Conservation (phyloP, 139 green algal genomes). For the Auxenochlorella pyrenoidosa region DNA sequence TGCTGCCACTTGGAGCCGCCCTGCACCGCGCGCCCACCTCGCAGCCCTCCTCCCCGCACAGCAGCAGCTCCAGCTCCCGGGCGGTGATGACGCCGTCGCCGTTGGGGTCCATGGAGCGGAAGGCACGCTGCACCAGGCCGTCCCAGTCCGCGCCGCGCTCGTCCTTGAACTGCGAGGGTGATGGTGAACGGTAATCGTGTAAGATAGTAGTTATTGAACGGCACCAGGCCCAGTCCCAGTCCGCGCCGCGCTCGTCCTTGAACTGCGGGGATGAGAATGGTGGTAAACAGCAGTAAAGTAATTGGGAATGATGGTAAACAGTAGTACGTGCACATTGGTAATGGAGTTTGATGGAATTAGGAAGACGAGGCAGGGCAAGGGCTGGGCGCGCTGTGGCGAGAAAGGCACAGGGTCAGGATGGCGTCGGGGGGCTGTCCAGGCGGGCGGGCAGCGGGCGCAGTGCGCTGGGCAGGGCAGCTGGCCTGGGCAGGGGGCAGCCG, state of each 20-base stretch:
- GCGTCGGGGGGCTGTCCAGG: not conserved
- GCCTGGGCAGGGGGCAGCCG: too few species aligned
- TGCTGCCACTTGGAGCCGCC: too few species aligned
- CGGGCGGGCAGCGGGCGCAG: not conserved
- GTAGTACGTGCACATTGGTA: too few species aligned
- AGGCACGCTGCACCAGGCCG: slow-evolving; percentile 48
- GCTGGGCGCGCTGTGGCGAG: not conserved
- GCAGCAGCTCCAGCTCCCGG: slow-evolving; percentile 60
- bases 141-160: slow-evolving; percentile 49
- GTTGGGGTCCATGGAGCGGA: slow-evolving; percentile 64
- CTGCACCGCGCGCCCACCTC: slow-evolving; percentile 21
- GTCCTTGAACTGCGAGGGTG: slow-evolving; percentile 22
- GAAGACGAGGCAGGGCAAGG: not conserved
- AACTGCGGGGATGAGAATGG: too few species aligned
- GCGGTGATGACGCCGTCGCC: slow-evolving; percentile 50
- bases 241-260: not conserved
- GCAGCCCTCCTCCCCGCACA: slow-evolving; percentile 54
- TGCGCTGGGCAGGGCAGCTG: not conserved
- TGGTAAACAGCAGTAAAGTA: too few species aligned
- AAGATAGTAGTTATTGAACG: too few species aligned
- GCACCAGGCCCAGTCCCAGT: slow-evolving; percentile 57
- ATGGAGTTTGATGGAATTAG: too few species aligned
- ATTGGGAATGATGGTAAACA: too few species aligned
- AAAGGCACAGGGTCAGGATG: not conserved
- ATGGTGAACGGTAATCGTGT: too few species aligned